These are phyloP conservation scores for Penicillium brasilianum DNA, from an alignment of 2,329 filamentous ascomycete genomes.

Conservation along the genomic window DNA sequence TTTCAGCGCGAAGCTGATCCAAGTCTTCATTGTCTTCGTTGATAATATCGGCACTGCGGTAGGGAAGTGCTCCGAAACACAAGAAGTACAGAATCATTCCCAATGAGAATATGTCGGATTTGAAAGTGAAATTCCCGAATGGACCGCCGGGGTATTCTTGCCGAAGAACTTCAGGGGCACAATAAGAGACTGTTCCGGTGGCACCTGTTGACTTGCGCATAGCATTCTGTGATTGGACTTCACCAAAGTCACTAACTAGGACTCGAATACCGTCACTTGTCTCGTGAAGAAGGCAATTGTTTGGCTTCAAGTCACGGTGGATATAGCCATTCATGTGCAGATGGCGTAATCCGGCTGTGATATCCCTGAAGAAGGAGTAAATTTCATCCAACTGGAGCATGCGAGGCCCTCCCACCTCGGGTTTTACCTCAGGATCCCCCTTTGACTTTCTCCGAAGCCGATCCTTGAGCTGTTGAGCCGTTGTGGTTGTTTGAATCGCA, in stretches of 20 bases:
- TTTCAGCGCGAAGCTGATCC: slow-evolving; percentile 82
- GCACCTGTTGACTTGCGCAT: slow-evolving; percentile 87
- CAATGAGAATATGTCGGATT: slow-evolving; percentile 96
- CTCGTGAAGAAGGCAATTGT: slow-evolving; percentile 87
- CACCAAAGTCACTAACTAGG: slow-evolving; percentile 95
- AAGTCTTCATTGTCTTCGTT: slow-evolving; percentile 93
- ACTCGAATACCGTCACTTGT: slow-evolving; percentile 75
- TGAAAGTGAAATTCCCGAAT: slow-evolving; percentile 92
- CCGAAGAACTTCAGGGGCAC: slow-evolving; percentile 88
- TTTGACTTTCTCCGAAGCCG: slow-evolving; percentile 81
- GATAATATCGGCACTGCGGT: slow-evolving; percentile 78
- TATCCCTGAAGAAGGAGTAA: slow-evolving; percentile 94
- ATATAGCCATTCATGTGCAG: slow-evolving; percentile 92
- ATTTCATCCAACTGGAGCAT: slow-evolving; percentile 84
- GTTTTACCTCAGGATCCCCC: slow-evolving; percentile 70
- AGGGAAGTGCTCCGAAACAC: slow-evolving; percentile 90
- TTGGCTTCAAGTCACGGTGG: slow-evolving; percentile 93
- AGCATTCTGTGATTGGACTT: slow-evolving; percentile 84
- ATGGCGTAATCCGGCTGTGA: slow-evolving; percentile 88
- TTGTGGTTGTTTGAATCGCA: slow-evolving; percentile 63
- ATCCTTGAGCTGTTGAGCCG: slow-evolving; percentile 86
- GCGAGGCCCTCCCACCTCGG: slow-evolving; percentile 58
- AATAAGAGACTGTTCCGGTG: slow-evolving; percentile 96
- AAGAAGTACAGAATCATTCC: slow-evolving; percentile 99
- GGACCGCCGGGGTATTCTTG: slow-evolving; percentile 66